Conservation (phyloP, 169 alveolate species). For the Cryptosporidium canis region DNA sequence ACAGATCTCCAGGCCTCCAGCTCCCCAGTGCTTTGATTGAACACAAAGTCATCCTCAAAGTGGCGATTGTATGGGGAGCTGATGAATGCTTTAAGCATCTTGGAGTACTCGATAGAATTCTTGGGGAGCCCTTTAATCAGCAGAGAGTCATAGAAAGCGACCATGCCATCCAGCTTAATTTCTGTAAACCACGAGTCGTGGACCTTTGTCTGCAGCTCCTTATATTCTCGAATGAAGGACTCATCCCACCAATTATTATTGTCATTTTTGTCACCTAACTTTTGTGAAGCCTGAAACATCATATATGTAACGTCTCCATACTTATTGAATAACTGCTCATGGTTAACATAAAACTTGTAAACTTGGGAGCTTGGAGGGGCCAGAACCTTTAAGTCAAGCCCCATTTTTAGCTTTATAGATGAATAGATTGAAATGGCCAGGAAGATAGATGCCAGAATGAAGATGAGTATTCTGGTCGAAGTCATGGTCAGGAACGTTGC, state of each 20-base stretch:
- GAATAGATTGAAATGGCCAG: slow-evolving; percentile 53
- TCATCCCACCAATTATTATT: slow-evolving; percentile 55
- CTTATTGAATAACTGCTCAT: slow-evolving; percentile 53
- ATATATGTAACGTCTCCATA: slow-evolving; percentile 66
- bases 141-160: slow-evolving; percentile 56
- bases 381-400: slow-evolving; percentile 52
- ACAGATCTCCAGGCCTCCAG: slow-evolving; percentile 72
- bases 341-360: slow-evolving; percentile 60
- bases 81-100: slow-evolving; percentile 64
- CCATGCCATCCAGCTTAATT: slow-evolving; percentile 66
- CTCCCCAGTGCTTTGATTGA: slow-evolving; percentile 47
- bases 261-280: background rate
- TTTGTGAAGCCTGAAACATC: slow-evolving; percentile 68
- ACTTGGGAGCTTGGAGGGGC: slow-evolving; percentile 69
- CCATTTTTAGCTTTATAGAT: slow-evolving; percentile 45
- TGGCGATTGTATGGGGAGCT: slow-evolving; percentile 65
- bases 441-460: slow-evolving; percentile 26
- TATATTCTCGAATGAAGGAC: slow-evolving; percentile 4
- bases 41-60: slow-evolving; percentile 69
- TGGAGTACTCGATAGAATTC: slow-evolving; percentile 47
- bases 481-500: slow-evolving; percentile 68
- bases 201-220: slow-evolving; percentile 25
- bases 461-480: slow-evolving; percentile 31
- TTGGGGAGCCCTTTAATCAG: slow-evolving; percentile 54
- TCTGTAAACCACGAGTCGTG: slow-evolving; percentile 68